These are phyloP conservation scores for Bocquillonia castaneifolia DNA, from an alignment of 441 rosid genomes.

Conservation along the genomic window DNA sequence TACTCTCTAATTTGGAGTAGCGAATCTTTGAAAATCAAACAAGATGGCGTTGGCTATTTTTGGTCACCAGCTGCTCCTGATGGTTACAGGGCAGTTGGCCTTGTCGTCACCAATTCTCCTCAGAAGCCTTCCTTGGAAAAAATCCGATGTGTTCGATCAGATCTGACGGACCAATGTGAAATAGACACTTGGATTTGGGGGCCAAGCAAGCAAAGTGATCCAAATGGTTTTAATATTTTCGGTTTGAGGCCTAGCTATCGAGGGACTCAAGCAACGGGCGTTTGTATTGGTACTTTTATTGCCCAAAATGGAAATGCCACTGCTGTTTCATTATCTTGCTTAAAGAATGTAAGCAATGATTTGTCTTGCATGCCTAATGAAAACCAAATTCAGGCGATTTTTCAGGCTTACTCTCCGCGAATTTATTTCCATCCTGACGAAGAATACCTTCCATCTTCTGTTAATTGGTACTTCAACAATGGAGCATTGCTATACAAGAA, in stretches of 20 bases:
- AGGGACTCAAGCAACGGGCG: conserved; percentile 46
- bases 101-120: conserved; percentile 50
- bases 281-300: conserved; percentile 53
- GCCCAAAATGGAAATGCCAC: conserved; percentile 27
- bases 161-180: conserved; percentile 56
- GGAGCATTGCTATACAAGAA: conserved; percentile 59
- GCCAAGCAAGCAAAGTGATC: conserved; percentile 14
- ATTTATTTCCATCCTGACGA: conserved; percentile 78
- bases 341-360: conserved; percentile 41
- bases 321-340: conserved; percentile 37
- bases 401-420: conserved; percentile 53
- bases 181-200: conserved; percentile 60
- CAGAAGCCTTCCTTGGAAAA: conserved; percentile 63
- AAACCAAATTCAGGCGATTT: conserved; percentile 41
- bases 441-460: conserved; percentile 61
- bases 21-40: conserved; percentile 49
- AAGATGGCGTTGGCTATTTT: conserved; percentile 52
- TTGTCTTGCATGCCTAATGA: conserved; percentile 56
- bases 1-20: conserved; percentile 77
- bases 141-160: conserved; percentile 62
- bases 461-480: conserved; percentile 59
- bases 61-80: conserved; percentile 68
- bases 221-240: conserved; percentile 37
- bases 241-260: conserved; percentile 40
- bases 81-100: conserved; percentile 63